A percentile compares a stretch with the other conserved stretches of the same genome.
Conservation (phyloP, 2,329 filamentous ascomycete genomes). For the Juglanconis oblonga region DNA sequence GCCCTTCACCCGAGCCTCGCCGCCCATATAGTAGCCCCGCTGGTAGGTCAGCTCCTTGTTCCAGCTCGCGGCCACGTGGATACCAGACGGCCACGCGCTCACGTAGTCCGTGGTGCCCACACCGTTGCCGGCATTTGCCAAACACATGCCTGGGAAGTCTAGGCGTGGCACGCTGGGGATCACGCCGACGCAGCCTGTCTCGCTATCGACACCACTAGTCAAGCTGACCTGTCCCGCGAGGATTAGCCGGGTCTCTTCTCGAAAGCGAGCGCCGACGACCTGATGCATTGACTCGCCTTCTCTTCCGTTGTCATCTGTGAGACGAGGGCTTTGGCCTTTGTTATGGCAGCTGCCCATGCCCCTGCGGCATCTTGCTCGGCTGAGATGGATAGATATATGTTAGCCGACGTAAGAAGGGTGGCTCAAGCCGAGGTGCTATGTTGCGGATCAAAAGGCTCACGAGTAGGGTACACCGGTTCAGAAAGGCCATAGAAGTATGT, state of each 20-base stretch:
- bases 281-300: slow-evolving; percentile 30
- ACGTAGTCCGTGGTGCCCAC: slow-evolving; percentile 75
- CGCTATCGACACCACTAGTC: too few species aligned
- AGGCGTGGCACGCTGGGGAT: slow-evolving; percentile 67
- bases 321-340: slow-evolving; percentile 64
- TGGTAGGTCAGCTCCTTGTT: slow-evolving; percentile 69
- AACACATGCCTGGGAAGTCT: slow-evolving; percentile 67
- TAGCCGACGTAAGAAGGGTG: neutral
- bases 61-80: slow-evolving; percentile 81
- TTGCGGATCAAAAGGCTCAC: neutral
- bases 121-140: slow-evolving; percentile 83
- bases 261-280: too few species aligned
- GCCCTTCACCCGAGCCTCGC: slow-evolving; percentile 70
- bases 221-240: too few species aligned
- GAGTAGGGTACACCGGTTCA: slow-evolving; percentile 2
- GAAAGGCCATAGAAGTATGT: slow-evolving; percentile 2
- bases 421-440: too few species aligned
- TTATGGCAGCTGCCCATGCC: slow-evolving; percentile 60
- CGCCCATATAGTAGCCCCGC: slow-evolving; percentile 69
- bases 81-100: slow-evolving; percentile 76
- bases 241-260: too few species aligned
- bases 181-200: slow-evolving; percentile 69
- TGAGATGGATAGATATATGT: neutral
- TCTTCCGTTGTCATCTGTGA: slow-evolving; percentile 65
- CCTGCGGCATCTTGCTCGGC: slow-evolving; percentile 1